Conservation (phyloP, 1,284 basidiomycete species). For the Neotropicomus parvogracilis region DNA sequence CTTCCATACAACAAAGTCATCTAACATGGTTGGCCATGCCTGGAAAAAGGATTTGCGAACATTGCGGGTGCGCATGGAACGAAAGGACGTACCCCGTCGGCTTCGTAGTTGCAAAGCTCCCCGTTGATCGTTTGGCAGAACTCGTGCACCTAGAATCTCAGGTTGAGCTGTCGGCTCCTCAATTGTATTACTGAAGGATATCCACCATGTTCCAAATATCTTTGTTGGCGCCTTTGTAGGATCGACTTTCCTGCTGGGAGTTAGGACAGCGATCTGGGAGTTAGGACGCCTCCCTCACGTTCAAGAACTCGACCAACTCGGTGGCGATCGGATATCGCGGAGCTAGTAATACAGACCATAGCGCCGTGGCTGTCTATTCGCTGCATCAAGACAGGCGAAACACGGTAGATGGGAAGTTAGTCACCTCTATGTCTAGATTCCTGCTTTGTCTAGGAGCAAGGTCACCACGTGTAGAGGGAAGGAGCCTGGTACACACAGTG, state of each 20-base stretch:
- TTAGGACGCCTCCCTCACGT: conserved; percentile 40
- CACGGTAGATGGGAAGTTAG: conserved; percentile 10
- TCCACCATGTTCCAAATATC: conserved; percentile 82
- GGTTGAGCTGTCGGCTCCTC: conserved; percentile 9
- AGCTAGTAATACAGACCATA: conserved; percentile 69
- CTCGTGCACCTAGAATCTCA: conserved; percentile 55
- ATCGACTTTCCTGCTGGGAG: conserved; percentile 49
- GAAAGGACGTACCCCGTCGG: conserved; percentile 54
- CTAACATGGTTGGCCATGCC: conserved; percentile 77
- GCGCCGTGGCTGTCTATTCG: conserved; percentile 60
- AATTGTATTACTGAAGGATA: conserved; percentile 7
- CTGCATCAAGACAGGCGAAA: conserved; percentile 13
- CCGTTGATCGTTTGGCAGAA: conserved; percentile 66
- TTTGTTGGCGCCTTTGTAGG: conserved; percentile 73
- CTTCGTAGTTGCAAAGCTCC: conserved; percentile 60
- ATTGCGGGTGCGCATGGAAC: conserved; percentile 1
- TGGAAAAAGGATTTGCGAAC: conserved; percentile 26
- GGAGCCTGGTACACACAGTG: conserved; percentile 44
- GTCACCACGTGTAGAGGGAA: conserved; percentile 3
- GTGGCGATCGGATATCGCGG: conserved; percentile 61
- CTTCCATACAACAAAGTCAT: conserved; percentile 72
- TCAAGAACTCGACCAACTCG: conserved; percentile 61
- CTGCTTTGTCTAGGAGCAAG: conserved; percentile 50
- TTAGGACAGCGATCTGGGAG: conserved; percentile 3
- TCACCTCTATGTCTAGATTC: conserved; percentile 77